phyloP scores from a whole-genome alignment of 768 basidiomycete species.

The Rhizopogon vulgaris region DNA sequence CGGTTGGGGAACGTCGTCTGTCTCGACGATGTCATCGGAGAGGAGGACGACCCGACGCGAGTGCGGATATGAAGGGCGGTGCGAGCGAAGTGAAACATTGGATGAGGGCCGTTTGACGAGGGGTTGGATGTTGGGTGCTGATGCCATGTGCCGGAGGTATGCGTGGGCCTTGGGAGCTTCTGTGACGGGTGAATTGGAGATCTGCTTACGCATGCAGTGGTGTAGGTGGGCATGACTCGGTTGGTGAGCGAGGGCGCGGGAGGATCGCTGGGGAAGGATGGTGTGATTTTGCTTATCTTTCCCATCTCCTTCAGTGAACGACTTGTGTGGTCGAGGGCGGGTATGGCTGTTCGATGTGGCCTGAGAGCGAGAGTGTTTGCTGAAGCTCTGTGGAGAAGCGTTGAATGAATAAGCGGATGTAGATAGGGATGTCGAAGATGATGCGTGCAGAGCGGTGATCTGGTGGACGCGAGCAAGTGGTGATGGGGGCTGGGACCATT shows the following conservation, averaged over 20 bases:
- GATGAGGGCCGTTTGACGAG: constrained; percentile 26
- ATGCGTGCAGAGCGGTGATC: constrained; percentile 4
- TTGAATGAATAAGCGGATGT: constrained; percentile 3
- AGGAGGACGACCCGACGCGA: constrained; percentile 22
- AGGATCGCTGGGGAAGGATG: constrained; percentile 15
- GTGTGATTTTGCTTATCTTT: constrained; percentile 3
- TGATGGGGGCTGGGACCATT: constrained; percentile 21
- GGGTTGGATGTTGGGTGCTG: constrained; percentile 41
- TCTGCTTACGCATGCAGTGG: constrained; percentile 14
- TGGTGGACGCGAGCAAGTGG: constrained; percentile 14
- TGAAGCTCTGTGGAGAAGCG: constrained; percentile 18
- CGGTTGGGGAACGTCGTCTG: constrained; percentile 8
- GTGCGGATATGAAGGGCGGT: constrained; percentile 28
- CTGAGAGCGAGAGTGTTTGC: constrained; percentile 2
- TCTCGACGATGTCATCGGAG: constrained; percentile 24
- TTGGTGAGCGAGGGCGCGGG: constrained; percentile 17
- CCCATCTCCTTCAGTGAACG: not conserved
- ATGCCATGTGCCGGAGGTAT: constrained; percentile 73
- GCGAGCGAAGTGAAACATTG: constrained; percentile 29
- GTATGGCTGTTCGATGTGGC: not conserved
- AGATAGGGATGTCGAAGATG: constrained; percentile 14
- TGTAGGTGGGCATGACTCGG: constrained; percentile 9
- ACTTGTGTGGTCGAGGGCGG: not conserved
- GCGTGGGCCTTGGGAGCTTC: constrained; percentile 48
- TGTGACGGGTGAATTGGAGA: constrained; percentile 12